A percentile compares a stretch with the other conserved stretches of the same genome.
These are phyloP conservation scores for Spergularia bocconei DNA, from an alignment of 148 eudicot genomes.

Conservation along the genomic window DNA sequence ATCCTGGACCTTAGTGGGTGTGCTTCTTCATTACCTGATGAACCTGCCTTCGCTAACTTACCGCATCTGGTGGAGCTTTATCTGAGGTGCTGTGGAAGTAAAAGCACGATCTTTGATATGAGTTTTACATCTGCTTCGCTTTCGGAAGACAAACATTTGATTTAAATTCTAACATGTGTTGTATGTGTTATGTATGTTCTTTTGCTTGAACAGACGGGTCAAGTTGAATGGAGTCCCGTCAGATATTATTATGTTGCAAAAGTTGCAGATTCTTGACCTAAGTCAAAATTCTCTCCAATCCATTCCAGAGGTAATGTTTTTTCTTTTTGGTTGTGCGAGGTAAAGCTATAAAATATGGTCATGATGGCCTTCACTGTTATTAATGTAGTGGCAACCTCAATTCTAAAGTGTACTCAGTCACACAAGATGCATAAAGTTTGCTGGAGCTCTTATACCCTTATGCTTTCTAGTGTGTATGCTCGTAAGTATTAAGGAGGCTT, in stretches of 20 bases:
- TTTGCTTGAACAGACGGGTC: constrained; percentile 56
- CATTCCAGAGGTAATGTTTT: constrained; percentile 50
- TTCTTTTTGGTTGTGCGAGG: no score
- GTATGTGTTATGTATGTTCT: constrained; percentile 9
- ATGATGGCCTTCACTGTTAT: background rate
- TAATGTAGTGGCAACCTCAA: background rate
- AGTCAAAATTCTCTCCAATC: constrained; percentile 71
- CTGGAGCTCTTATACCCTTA: background rate
- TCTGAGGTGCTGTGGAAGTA: constrained; percentile 50
- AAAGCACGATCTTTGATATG: background rate
- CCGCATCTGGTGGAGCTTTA: constrained; percentile 78
- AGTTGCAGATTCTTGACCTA: constrained; percentile 73
- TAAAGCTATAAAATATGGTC: constrained; percentile 3
- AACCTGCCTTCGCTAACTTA: constrained; percentile 61
- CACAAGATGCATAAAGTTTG: background rate
- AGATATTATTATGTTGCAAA: constrained; percentile 51
- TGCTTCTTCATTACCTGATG: constrained; percentile 54
- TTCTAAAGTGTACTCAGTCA: background rate
- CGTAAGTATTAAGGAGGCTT: background rate
- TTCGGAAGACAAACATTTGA: background rate
- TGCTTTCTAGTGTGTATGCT: background rate
- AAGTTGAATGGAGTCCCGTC: constrained; percentile 66
- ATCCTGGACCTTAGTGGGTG: constrained; percentile 90
- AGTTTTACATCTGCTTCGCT: background rate
- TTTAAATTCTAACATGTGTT: constrained; percentile 14